phyloP scores from a whole-genome alignment of 192 early-diverging fungal species.

The Umbelopsis ramanniana region DNA sequence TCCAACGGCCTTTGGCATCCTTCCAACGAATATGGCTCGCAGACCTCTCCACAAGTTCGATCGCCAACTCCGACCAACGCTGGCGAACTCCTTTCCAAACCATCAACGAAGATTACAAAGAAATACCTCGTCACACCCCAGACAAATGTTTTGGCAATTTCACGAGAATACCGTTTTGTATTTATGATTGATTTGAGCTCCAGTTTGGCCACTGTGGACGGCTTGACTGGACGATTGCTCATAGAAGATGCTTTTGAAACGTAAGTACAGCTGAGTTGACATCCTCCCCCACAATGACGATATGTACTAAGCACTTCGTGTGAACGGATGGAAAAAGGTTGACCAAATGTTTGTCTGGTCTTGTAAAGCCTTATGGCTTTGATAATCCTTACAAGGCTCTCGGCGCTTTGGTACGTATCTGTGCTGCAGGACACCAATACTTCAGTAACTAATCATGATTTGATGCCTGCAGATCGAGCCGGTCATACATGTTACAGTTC shows the following conservation, averaged over 20 bases:
- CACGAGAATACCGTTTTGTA: conserved; percentile 62
- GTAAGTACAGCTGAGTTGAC: conserved; percentile 34
- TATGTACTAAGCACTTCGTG: too few species aligned
- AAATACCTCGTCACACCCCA: conserved; percentile 63
- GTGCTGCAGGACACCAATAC: too few species aligned
- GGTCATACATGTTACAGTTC: conserved; percentile 53
- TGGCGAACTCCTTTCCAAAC: neutral
- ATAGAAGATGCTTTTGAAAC: conserved; percentile 55
- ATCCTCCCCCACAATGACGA: neutral
- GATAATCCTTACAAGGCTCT: neutral
- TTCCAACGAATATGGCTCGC: neutral
- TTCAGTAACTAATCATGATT: too few species aligned
- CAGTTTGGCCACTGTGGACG: conserved; percentile 65
- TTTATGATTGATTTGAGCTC: conserved; percentile 74
- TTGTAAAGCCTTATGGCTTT: neutral
- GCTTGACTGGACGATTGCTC: conserved; percentile 40
- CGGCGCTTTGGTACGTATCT: neutral
- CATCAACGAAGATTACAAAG: neutral
- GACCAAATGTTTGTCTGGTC: neutral
- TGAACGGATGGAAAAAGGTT: neutral
- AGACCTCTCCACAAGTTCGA: conserved; percentile 23
- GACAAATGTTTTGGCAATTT: conserved; percentile 63
- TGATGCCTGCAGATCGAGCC: conserved; percentile 29
- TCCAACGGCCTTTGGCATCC: neutral
- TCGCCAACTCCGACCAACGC: conserved; percentile 20